Evolutionary conservation across 768 basidiomycete genomes (phyloP).

Genomic region (Chalciporus pseudorubinellus): DNA sequence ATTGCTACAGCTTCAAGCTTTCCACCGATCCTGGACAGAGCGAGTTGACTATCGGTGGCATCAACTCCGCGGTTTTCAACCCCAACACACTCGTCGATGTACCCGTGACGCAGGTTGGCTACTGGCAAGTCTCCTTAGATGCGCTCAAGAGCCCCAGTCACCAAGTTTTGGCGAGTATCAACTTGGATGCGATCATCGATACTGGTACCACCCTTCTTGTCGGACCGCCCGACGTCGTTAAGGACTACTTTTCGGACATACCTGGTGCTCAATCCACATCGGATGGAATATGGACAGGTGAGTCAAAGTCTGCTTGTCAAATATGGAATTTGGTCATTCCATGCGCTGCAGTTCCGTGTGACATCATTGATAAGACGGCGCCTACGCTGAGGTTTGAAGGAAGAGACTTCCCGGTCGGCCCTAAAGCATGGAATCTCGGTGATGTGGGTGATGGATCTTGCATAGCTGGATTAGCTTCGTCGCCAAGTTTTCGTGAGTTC

Average conservation of each 20-base stretch:
- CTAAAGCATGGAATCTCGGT: slow-evolving; percentile 40
- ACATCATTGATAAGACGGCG: slow-evolving; percentile 15
- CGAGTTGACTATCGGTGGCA: slow-evolving; percentile 25
- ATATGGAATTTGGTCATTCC: neutral
- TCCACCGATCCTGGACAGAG: slow-evolving; percentile 21
- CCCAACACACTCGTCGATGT: slow-evolving; percentile 39
- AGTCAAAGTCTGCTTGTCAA: neutral
- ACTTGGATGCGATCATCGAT: slow-evolving; percentile 31
- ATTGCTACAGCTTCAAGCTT: slow-evolving; percentile 47
- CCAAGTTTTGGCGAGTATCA: neutral
- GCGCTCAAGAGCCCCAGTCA: slow-evolving; percentile 3
- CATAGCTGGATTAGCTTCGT: slow-evolving; percentile 28
- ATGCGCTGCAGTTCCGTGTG: slow-evolving; percentile 16
- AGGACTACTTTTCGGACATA: slow-evolving; percentile 23
- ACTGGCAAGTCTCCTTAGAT: slow-evolving; percentile 36
- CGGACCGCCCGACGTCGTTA: slow-evolving; percentile 17
- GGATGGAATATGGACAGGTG: slow-evolving; percentile 32
- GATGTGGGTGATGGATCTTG: slow-evolving; percentile 22
- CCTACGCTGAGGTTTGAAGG: slow-evolving; percentile 35
- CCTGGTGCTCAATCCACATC: slow-evolving; percentile 16
- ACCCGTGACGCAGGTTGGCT: slow-evolving; percentile 27
- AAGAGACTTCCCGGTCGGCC: slow-evolving; percentile 31
- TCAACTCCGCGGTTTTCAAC: slow-evolving; percentile 49
- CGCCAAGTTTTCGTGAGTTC: slow-evolving; percentile 9
- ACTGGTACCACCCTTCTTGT: slow-evolving; percentile 28